Evolutionary conservation across 1,139 yeast species (phyloP).

Genomic region (Suhomyces bribrorum): DNA sequence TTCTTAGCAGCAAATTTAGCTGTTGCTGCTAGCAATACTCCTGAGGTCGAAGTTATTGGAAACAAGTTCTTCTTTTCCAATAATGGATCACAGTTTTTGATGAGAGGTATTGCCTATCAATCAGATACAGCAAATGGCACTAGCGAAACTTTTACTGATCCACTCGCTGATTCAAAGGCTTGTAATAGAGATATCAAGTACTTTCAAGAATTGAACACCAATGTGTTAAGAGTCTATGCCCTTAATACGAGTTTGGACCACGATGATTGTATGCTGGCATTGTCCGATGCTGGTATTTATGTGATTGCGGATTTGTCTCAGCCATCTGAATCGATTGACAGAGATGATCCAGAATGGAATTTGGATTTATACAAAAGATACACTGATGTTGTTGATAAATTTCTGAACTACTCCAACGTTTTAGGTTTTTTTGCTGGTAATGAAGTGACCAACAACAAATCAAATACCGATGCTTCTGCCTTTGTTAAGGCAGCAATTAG

Average conservation of each 20-base stretch:
- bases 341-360: conserved; percentile 76
- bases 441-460: conserved; percentile 63
- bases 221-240: conserved; percentile 73
- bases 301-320: conserved; percentile 85
- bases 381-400: conserved; percentile 79
- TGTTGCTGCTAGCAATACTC: conserved; percentile 18
- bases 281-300: conserved; percentile 87
- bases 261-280: conserved; percentile 82
- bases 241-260: conserved; percentile 78
- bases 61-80: conserved; percentile 47
- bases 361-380: conserved; percentile 68
- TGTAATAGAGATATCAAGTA: conserved; percentile 82
- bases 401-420: conserved; percentile 78
- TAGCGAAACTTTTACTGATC: conserved; percentile 63
- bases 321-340: conserved; percentile 72
- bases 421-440: conserved; percentile 94
- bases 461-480: conserved; percentile 67
- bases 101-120: conserved; percentile 51
- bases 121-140: conserved; percentile 37
- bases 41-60: conserved; percentile 46
- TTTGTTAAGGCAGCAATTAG: conserved; percentile 90
- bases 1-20: conserved; percentile 8
- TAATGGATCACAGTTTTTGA: conserved; percentile 48
- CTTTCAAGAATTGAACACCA: conserved; percentile 75
- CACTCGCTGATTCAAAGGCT: conserved; percentile 66